Conservation (phyloP, 2,329 filamentous ascomycete species). For the Colletotrichum paranaense region DNA sequence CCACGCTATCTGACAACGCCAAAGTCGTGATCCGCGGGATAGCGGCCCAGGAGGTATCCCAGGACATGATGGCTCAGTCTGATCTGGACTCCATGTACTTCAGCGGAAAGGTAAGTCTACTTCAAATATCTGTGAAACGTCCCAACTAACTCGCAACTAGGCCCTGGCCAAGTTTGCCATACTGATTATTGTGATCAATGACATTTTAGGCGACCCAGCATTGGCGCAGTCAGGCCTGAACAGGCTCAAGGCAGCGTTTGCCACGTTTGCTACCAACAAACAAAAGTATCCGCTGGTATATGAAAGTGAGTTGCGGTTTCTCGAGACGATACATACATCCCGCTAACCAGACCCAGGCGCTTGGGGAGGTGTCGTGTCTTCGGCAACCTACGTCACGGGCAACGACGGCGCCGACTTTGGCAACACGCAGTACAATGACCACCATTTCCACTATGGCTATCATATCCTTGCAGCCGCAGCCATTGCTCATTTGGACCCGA, state of each 20-base stretch:
- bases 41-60: constrained; percentile 78
- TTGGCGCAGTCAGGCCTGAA: constrained; percentile 68
- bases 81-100: constrained; percentile 92
- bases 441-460: constrained; percentile 86
- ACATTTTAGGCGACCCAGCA: constrained; percentile 69
- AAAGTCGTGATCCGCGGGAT: constrained; percentile 69
- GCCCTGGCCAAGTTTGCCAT: constrained; percentile 81
- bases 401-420: constrained; percentile 85
- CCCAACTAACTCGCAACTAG: constrained; percentile 46
- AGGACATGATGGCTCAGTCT: constrained; percentile 79
- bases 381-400: constrained; percentile 76
- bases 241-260: constrained; percentile 75
- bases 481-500: constrained; percentile 81
- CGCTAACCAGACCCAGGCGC: constrained; percentile 51
- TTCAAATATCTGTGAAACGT: background rate
- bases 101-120: constrained; percentile 76
- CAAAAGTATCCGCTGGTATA: constrained; percentile 76
- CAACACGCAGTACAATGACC: constrained; percentile 86
- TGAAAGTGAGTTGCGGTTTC: constrained; percentile 59
- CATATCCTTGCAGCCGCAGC: constrained; percentile 89
- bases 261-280: constrained; percentile 72
- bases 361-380: constrained; percentile 87
- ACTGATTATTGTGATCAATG: constrained; percentile 73
- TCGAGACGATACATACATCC: background rate
- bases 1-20: constrained; percentile 61